Base-by-base conservation (phyloP, 495 filamentous ascomycete species). In the Astrocystis sublimbata region DNA sequence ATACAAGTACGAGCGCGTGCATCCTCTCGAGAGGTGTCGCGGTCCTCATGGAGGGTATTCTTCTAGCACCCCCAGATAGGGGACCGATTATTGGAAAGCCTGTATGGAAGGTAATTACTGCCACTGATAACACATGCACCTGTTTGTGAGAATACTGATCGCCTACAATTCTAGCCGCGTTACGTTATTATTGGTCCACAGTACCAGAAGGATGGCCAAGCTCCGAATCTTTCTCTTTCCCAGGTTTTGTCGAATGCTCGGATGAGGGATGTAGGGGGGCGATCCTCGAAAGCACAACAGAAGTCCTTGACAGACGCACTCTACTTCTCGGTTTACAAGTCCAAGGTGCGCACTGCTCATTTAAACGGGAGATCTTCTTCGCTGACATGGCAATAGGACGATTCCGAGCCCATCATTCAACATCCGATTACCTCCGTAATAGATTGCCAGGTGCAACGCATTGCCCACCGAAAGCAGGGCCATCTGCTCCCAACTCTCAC, bases 241-340 rank as follows among this genome's bases (percentile, higher is more conserved):
- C 71, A 71, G 43, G 67, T 69, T 35, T 55, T 69, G 24, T 64
- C 68, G 13, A 66, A 56, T 61, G 61, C 57, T 40, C 72, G 76
- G 19, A 58, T 73, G 7, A 73, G 68, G 60, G 63, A 69, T 26
- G 45, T 69, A 23, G 66, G 71, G 3, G 57, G 67, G 13, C 68
- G 64, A 54, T 68, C 68, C 7, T 65, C 71, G 46, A 69, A 68
- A 45, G n/a, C 67, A 19, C 67, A 63, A 6, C 63, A 46, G 24
- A 78, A 65, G 46, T 28, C 58, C 17, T 53, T 61, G 2, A 47
- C 70, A 17, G 75, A 81, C 38, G 66, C 68, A 54, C 67, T 82
- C n/a, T 83, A 72, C 56, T 68, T 85, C 49, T 79, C 83, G 24
- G 74, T 84, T 41, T 84, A 83, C 72, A 85, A 85, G 67, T 71